A percentile compares a stretch with the other conserved stretches of the same genome.
These are phyloP conservation scores for Hanseniaspora lindneri DNA, from an alignment of 805 yeast genomes.

Conservation along the genomic window DNA sequence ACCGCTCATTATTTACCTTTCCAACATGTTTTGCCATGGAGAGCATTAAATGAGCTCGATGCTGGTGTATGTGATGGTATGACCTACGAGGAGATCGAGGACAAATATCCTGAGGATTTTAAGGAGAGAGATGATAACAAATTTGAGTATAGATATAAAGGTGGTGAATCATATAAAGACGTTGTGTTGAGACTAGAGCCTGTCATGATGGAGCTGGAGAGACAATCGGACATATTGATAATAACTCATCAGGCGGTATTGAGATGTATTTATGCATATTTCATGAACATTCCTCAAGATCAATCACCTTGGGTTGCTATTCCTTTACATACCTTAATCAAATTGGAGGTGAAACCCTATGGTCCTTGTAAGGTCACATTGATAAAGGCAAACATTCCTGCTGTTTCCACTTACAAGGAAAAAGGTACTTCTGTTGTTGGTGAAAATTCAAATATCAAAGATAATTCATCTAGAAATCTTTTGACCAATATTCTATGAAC, in stretches of 20 bases:
- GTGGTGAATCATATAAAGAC: slow-evolving; percentile 94
- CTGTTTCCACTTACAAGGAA: slow-evolving; percentile 91
- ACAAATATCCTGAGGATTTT: slow-evolving; percentile 82
- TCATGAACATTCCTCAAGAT: slow-evolving; percentile 96
- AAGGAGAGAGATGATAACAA: slow-evolving; percentile 91
- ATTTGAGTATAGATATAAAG: slow-evolving; percentile 88
- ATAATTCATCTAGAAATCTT: slow-evolving; percentile 20
- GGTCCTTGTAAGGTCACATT: slow-evolving; percentile 68
- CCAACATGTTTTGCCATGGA: slow-evolving; percentile 72
- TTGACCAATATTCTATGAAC: slow-evolving; percentile 16
- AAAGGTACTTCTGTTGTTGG: slow-evolving; percentile 61
- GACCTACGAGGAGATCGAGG: slow-evolving; percentile 87
- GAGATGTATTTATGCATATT: slow-evolving; percentile 92
- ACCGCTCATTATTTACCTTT: slow-evolving; percentile 76
- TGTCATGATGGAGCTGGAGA: slow-evolving; percentile 93
- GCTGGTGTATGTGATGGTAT: slow-evolving; percentile 97
- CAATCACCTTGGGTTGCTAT: slow-evolving; percentile 98
- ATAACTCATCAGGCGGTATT: slow-evolving; percentile 97
- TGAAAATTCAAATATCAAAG: slow-evolving; percentile 23
- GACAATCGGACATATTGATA: slow-evolving; percentile 89
- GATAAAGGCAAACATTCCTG: slow-evolving; percentile 92
- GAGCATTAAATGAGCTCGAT: slow-evolving; percentile 90
- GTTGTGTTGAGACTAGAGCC: slow-evolving; percentile 93
- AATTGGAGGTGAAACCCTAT: slow-evolving; percentile 90
- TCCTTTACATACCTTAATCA: slow-evolving; percentile 88